Evolutionary conservation across 2,329 filamentous ascomycete species (phyloP), one percentile per base, ranked within the genome.

Genomic region (Epichloe glyceriae): DNA sequence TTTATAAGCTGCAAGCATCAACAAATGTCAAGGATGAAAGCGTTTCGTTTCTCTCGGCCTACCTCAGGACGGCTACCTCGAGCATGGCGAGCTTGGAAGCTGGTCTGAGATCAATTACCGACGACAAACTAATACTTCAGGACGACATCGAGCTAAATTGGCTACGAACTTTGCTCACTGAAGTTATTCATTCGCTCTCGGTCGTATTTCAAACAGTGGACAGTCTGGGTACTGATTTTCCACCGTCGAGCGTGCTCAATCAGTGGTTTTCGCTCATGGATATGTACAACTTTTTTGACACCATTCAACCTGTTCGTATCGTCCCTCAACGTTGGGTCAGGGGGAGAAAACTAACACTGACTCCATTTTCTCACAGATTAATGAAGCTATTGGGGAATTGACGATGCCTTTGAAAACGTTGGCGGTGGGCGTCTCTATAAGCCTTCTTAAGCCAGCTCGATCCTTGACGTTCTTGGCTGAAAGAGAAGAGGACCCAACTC

Each of bases 211-310:
- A 88, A 56, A 73, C 86, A n/a, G 67, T 88, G 35, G 82, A 86
- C 55, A 68, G 77, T 45, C 74, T 76, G 47, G 64, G 71, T 38
- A 68, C 69, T 17, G 66, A 73, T 45, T 77, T 86, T 58, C 72
- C 80, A 12, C 71, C 80, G 15, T 73, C 78, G 17, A 70, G 75
- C 14, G 65, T 82, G 6, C 73, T 89, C 17, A 70, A 79, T 39
- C 73, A 78, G 55, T 95, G 88, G 88, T 88, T 90, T 58, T 70
- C 75, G n/a, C 69, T 90, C 47, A 82, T 90, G 73, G 72, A 76
- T 41, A 72, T 78, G 14, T 82, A 79, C 60, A 70, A 68, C 47
- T 95, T 94, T 61, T 76, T 96, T 55, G 78, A 84, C 52, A 70
- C 73, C 10, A 72, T 90, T 46, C 67, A 70, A 51, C 65, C 67